Evolutionary conservation across 495 filamentous ascomycete genomes (phyloP), one percentile per base, ranked within the genome.

Genomic region (Annulohypoxylon nitens): DNA sequence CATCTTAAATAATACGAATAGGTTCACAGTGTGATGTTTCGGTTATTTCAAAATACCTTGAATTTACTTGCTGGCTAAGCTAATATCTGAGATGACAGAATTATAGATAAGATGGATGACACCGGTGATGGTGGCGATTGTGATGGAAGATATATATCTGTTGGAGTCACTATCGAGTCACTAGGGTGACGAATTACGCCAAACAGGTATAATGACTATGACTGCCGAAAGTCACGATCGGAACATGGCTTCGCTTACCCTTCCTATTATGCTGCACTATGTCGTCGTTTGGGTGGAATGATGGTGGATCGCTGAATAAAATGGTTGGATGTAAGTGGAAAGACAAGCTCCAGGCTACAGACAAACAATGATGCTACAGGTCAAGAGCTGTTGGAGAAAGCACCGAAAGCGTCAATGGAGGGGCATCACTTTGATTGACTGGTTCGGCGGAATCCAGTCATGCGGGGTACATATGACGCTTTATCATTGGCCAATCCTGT

Each of bases 381-480:
- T 62, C 11, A 63, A 53, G 36, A 73, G 70, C 63, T 30, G 33
- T 16, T 34, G n/a, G 16, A 33, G 33, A 57, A 20, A 58, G 50
- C 45, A 69, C 57, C 58, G 66, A n/a, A 43, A 30, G 66, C 16
- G n/a, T 58, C 34, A 50, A 51, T 69, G 66, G 71, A 74, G 71
- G 61, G 48, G 55, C 57, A 62, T 16, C 33, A 8, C 7, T 26
- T 30, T 25, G 37, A 48, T 70, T 58, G 30, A 74, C 25, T 74
- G 62, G 71, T 26, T 57, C 16, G 33, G 45, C 6, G 26, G 1
- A 7, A 61, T 34, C 65, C 23, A 43, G 20, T 6, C 16, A 70
- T 67, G 67, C 62, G 71, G 71, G 67, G 71, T 69, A 67, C 18
- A 34, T 18, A 70, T 54, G 43, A 23, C 58, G 9, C 58, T 48